phyloP scores from a whole-genome alignment of 306 rosid species.

The Hippophae tibetana region DNA sequence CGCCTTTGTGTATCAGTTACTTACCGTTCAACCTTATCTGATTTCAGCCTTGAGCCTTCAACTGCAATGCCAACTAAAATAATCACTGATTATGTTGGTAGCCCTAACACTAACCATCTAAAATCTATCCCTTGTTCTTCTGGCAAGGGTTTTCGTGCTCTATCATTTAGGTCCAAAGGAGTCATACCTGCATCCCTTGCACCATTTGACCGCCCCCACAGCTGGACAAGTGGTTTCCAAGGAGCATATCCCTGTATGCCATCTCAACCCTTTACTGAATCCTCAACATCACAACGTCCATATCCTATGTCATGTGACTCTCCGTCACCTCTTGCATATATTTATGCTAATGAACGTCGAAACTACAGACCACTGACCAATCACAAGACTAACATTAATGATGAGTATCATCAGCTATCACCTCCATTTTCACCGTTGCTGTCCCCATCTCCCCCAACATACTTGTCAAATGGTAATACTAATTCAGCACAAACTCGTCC shows the following conservation, averaged over 20 bases:
- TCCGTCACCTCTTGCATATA: slow-evolving; percentile 57
- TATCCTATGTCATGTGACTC: slow-evolving; percentile 41
- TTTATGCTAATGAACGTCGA: slow-evolving; percentile 30
- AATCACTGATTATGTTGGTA: slow-evolving; percentile 79
- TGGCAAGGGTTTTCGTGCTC: slow-evolving; percentile 43
- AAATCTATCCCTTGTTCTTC: slow-evolving; percentile 11
- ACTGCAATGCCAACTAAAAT: slow-evolving; percentile 49
- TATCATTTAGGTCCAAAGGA: slow-evolving; percentile 47
- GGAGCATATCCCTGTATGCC: slow-evolving; percentile 40
- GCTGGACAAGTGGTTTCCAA: slow-evolving; percentile 69
- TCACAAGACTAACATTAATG: slow-evolving; percentile 32
- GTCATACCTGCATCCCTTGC: slow-evolving; percentile 30
- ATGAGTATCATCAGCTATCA: slow-evolving; percentile 65
- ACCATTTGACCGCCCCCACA: slow-evolving; percentile 60
- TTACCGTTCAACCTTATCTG: slow-evolving; percentile 45
- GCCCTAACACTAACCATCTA: slow-evolving; percentile 57
- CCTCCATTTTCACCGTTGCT: slow-evolving; percentile 77
- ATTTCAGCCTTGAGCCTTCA: slow-evolving; percentile 61
- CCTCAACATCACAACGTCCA: slow-evolving; percentile 51
- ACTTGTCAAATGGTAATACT: slow-evolving; percentile 32
- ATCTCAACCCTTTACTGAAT: slow-evolving; percentile 42
- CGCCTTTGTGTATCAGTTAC: slow-evolving; percentile 55
- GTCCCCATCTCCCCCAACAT: slow-evolving; percentile 66
- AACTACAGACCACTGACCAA: slow-evolving; percentile 27
- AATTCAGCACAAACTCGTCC: slow-evolving; percentile 43